Conservation (phyloP, 2,329 filamentous ascomycete genomes). For the Fusarium piperis region DNA sequence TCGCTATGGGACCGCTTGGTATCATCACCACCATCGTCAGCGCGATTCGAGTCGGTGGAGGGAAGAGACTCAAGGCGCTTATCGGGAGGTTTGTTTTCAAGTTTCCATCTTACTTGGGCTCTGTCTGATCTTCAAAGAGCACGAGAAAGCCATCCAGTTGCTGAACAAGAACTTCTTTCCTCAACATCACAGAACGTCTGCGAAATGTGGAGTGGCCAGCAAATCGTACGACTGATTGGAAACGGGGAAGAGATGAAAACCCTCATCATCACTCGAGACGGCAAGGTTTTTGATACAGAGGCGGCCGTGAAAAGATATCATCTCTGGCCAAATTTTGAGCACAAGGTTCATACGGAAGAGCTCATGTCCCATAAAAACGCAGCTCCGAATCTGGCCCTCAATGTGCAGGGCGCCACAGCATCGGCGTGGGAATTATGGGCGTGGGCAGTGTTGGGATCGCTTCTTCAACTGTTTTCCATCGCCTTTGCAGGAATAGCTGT, state of each 20-base stretch:
- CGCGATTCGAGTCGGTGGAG: conserved; percentile 57
- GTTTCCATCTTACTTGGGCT: neutral
- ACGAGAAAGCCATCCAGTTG: neutral
- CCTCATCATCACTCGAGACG: neutral
- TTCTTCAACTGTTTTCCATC: neutral
- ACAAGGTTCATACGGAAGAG: no score
- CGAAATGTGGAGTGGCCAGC: neutral
- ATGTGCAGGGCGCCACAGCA: neutral
- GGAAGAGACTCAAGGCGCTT: conserved; percentile 53
- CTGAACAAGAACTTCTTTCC: neutral
- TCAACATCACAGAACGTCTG: neutral
- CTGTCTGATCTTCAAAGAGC: neutral
- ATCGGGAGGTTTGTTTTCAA: conserved; percentile 47
- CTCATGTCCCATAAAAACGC: neutral
- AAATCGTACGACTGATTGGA: neutral
- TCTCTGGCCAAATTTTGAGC: no score
- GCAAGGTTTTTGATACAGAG: neutral
- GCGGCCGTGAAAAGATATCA: neutral
- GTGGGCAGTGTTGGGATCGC: neutral
- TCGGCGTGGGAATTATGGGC: neutral
- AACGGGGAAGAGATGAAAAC: neutral
- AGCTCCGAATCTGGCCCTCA: neutral
- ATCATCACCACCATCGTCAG: conserved; percentile 56
- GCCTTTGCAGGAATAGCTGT: neutral
- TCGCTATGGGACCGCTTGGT: conserved; percentile 57